Conservation (phyloP, 495 filamentous ascomycete genomes). For the Podospora australis region DNA sequence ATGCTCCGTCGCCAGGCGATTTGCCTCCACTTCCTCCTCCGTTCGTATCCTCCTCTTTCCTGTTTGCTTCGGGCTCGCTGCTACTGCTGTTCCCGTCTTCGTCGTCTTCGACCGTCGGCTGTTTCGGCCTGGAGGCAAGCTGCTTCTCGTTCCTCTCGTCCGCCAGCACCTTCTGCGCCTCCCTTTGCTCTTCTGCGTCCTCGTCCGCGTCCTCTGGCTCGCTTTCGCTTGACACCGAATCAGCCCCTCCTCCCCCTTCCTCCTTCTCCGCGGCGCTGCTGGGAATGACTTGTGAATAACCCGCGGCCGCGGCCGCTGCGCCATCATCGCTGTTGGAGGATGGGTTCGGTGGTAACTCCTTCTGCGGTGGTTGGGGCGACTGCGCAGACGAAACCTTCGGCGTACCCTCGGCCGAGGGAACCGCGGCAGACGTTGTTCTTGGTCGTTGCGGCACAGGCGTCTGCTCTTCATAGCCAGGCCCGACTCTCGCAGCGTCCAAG, state of each 20-base stretch:
- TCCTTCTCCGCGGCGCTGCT: slow-evolving; percentile 9
- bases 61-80: slow-evolving; percentile 21
- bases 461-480: slow-evolving; percentile 22
- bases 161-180: slow-evolving; percentile 38
- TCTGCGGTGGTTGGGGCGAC: slow-evolving; percentile 1
- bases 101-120: slow-evolving; percentile 27
- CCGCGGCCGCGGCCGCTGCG: slow-evolving; percentile 6
- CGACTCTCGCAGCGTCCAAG: slow-evolving; percentile 61
- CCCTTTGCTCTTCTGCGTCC: slow-evolving; percentile 13
- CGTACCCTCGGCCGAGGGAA: background rate
- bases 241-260: slow-evolving; percentile 17
- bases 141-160: slow-evolving; percentile 49
- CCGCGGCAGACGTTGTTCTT: slow-evolving; percentile 18
- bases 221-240: slow-evolving; percentile 25
- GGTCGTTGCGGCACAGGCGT: slow-evolving; percentile 2
- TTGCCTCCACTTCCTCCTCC: too few species aligned
- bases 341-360: slow-evolving; percentile 1
- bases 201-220: slow-evolving; percentile 33
- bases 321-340: background rate
- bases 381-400: slow-evolving; percentile 2
- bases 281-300: slow-evolving; percentile 14
- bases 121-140: slow-evolving; percentile 37
- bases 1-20: slow-evolving; percentile 37
- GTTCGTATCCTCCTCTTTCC: slow-evolving; percentile 28
- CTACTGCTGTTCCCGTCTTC: slow-evolving; percentile 16